Base-by-base conservation (phyloP, 768 basidiomycete species). In the Hygrocybe coccinea region DNA sequence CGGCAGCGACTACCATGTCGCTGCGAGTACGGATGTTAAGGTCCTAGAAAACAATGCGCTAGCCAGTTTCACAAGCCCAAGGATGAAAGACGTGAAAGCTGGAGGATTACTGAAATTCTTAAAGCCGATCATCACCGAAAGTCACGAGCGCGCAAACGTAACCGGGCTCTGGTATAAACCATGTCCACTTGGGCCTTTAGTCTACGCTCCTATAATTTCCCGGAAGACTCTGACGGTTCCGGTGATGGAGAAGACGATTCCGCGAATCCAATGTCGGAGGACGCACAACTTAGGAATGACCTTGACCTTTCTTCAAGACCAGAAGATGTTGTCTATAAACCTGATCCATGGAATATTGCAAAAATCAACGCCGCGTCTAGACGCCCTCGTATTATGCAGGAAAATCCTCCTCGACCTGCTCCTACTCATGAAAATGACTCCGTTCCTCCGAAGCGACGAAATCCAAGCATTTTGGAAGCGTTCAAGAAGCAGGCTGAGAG, bases 281-380 rank as follows among this genome's bases (percentile, higher is more conserved):
- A 73, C 54, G 56, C 59, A 25, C 57, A 62, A 37, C 57, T 72
- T 7, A 44, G 80, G 47, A 69, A 76, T 2, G 81, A 84, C 21
- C 65, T 89, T 48, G 86, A 89, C 59, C 68, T 89, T 1, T 78
- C 84, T 0, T 63, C 71, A 1, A 75, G 89, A 46, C 70, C 79
- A 51, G 89, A 90, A 52, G 67, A 74, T 33, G 87, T 84, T 1
- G 65, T 72, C 5, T 89, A 83, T 71, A 86, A 81, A 49, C 80
- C 87, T 0, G 91, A 89, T 63, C 89, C 89, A 0, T 91, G 88
- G 79, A 81, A 80, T 54, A 89, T 91, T 54, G 89, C 89, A 3
- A 86, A 83, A 62, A 82, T 87, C 29, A 91, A 91, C 59, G 89
- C 89, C 41, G 80, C 80, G 0, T 74, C 76, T 34, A 80, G 87